Conservation (phyloP, 1,284 basidiomycete genomes). For the Boletellus dicymbophilus region DNA sequence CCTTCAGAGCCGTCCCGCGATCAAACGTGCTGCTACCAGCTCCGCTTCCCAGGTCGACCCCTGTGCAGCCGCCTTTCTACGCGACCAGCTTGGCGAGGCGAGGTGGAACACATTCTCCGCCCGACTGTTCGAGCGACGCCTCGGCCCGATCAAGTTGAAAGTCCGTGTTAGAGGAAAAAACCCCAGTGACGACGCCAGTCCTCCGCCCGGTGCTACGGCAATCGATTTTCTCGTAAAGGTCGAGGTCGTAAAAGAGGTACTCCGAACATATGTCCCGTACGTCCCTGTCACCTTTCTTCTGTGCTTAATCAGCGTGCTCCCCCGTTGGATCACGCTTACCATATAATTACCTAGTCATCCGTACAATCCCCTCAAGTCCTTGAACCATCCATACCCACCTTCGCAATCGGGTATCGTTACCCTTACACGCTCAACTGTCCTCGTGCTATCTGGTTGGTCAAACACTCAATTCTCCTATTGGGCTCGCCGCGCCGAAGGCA, state of each 20-base stretch:
- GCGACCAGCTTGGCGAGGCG: slow-evolving; percentile 42
- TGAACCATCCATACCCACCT: slow-evolving; percentile 40
- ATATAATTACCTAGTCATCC: slow-evolving; percentile 41
- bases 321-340: slow-evolving; percentile 21
- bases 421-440: slow-evolving; percentile 47
- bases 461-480: slow-evolving; percentile 55
- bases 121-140: slow-evolving; percentile 46
- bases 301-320: slow-evolving; percentile 5
- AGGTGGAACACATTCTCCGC: slow-evolving; percentile 50
- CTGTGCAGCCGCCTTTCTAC: slow-evolving; percentile 45
- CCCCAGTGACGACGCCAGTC: slow-evolving; percentile 26
- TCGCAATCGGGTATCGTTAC: slow-evolving; percentile 45
- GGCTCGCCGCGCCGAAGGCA: slow-evolving; percentile 49
- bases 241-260: slow-evolving; percentile 50
- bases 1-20: slow-evolving; percentile 29
- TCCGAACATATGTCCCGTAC: slow-evolving; percentile 49
- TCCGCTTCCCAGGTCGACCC: slow-evolving; percentile 40
- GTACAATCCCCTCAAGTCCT: slow-evolving; percentile 51
- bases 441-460: slow-evolving; percentile 50
- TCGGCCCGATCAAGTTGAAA: slow-evolving; percentile 40
- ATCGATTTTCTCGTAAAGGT: slow-evolving; percentile 56
- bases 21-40: slow-evolving; percentile 22
- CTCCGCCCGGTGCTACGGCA: slow-evolving; percentile 40
- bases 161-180: slow-evolving; percentile 33
- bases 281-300: slow-evolving; percentile 22